Evolutionary conservation across 495 filamentous ascomycete species (phyloP), one percentile per base, ranked within the genome.

Genomic region (Evansstolkia leycettana): DNA sequence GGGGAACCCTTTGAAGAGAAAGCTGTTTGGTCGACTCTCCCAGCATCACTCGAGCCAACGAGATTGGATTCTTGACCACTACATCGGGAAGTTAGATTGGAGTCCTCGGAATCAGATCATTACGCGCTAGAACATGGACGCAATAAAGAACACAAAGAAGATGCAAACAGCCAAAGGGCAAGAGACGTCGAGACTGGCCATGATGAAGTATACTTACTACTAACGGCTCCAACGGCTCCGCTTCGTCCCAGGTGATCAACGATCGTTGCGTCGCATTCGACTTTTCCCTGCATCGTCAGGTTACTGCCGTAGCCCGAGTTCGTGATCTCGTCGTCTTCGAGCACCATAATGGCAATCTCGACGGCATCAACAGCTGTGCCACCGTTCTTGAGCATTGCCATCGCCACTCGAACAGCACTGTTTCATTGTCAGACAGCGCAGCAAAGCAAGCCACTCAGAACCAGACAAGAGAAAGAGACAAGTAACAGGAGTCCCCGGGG

Each of bases 231-330:
- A 48, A 80, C 90, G 33, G 85, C 90, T 38, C 90, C 90, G 56
- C 88, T 95, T 45, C 85, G 76, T 8, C 90, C 90, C 30, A 75
- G 64, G 48, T 95, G 84, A 48, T 98, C 87, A 25, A 96, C 78
- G 25, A 98, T 74, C 0, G 83, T 83, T 23, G 90, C 92, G 59
- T 98, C 90, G 47, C 87, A 86, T 51, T 98, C 92, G 16, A 94
- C 90, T 11, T 75, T 72, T 2, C 90, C 90, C 43, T 95, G 80
- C 33, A 88, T 78, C 31, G 79, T 75, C n/a, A 95, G 59, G 48
- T 98, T 98, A 60, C 92, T 96, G 20, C 92, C 92, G 46, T 80
- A 95, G 11, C 92, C 90, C 11, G 88, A 80, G 56, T 98, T 98
- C 15, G 92, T 96, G 47, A 98, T 94, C 44, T 94, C 84, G 30